Base-by-base conservation (phyloP, 2,329 filamentous ascomycete species). In the Spiromastix sp. region DNA sequence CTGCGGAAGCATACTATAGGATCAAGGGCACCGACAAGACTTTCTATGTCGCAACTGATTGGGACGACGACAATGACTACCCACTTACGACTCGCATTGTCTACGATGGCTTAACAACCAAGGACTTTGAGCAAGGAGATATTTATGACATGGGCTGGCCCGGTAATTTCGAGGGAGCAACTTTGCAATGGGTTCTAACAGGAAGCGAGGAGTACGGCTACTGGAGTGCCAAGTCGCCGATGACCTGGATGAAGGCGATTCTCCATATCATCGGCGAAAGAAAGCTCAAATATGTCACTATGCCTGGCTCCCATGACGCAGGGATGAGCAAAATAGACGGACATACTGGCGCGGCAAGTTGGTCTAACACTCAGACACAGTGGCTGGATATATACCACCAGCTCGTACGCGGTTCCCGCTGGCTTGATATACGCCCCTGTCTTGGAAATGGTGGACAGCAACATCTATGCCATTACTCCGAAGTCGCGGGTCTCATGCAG, bases 221-320 rank as follows among this genome's bases (percentile, higher is more conserved):
- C 45, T 58, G 56, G 4, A 61, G 55, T 32, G 24, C 24, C n/a
- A 25, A 24, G 15, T 54, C 48, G 17, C 50, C 55, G 5, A 44
- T 50, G 8, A 53, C 57, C 39, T 63, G 60, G 60, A 63, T 63
- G 59, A 55, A 62, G 32, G 52, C 58, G 26, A 59, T 53, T 31
- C 45, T 63, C 29, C 49, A 48, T 2, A 54, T 51, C 3, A 42
- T 64, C 4, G 56, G 54, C 3, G 56, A 57, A 30, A 57, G 67
- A 8, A 58, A 56, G 1, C 46, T 71, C 0, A 60, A 61, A 34
- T 58, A 68, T 19, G 54, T 71, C 12, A 56, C 62, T 32, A 62
- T 71, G 55, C 67, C 67, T 0, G 67, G 66, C 6, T 59, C 63
- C 3, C 66, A 71, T 40, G 64, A 70, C 38, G 55, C 65, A 0